phyloP scores from a whole-genome alignment of 192 early-diverging fungal genomes.

The Irineochytrium annulatum region DNA sequence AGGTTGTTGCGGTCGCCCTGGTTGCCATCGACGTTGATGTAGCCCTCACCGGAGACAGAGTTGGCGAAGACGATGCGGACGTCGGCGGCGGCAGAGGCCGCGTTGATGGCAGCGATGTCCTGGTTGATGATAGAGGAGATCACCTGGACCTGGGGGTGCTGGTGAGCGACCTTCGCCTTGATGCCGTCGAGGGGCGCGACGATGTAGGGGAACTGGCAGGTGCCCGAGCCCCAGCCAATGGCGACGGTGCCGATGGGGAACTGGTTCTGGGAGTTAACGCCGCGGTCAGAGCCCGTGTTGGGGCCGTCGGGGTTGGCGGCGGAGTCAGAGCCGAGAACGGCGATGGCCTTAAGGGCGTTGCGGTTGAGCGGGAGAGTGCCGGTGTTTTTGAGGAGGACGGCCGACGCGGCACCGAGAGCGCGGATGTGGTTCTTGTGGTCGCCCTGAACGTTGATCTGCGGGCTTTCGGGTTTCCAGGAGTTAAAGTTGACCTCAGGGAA shows the following conservation, averaged over 20 bases:
- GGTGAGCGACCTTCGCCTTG: background rate
- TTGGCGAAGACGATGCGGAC: constrained; percentile 23
- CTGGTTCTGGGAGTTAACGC: constrained; percentile 4
- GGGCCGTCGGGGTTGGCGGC: constrained; percentile 4
- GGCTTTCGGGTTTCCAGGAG: constrained; percentile 22
- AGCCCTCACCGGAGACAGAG: constrained; percentile 37
- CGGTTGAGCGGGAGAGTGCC: too few species aligned
- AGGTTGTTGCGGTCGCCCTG: constrained; percentile 55
- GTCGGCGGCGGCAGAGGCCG: constrained; percentile 14
- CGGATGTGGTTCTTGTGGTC: constrained; percentile 38
- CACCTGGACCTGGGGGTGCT: constrained; percentile 3
- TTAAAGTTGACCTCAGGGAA: constrained; percentile 40
- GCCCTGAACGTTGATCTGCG: constrained; percentile 31
- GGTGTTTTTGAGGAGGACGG: constrained; percentile 47
- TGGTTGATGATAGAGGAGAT: constrained; percentile 5
- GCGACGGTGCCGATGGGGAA: constrained; percentile 34
- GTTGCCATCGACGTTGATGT: constrained; percentile 53
- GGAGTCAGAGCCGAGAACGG: constrained; percentile 41
- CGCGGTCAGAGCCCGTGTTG: constrained; percentile 25
- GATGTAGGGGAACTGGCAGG: constrained; percentile 44
- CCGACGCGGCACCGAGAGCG: constrained; percentile 41
- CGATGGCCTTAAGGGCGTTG: constrained; percentile 14
- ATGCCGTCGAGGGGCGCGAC: constrained; percentile 34
- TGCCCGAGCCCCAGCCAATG: constrained; percentile 51
- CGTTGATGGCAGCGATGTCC: constrained; percentile 11